Conservation (phyloP, 2,329 filamentous ascomycete genomes). For the Dactylellina haptotyla region DNA sequence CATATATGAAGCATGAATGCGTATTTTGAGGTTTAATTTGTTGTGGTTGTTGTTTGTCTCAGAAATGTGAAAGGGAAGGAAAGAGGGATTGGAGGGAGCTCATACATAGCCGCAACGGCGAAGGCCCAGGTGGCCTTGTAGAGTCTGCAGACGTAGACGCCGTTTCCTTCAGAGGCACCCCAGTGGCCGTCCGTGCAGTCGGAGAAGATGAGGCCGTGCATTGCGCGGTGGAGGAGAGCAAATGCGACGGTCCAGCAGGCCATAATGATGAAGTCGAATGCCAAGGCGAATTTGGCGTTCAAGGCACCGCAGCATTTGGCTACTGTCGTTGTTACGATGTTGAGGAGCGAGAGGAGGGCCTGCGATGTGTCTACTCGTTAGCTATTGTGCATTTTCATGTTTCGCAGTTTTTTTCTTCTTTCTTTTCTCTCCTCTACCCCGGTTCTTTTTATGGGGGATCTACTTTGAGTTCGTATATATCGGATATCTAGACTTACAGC, state of each 20-base stretch:
- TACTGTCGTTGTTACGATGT: slow-evolving; percentile 40
- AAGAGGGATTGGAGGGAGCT: neutral
- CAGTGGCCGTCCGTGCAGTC: slow-evolving; percentile 39
- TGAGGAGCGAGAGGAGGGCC: slow-evolving; percentile 45
- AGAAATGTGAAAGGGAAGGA: neutral
- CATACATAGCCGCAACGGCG: slow-evolving; percentile 35
- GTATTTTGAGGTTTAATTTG: neutral
- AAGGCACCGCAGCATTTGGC: slow-evolving; percentile 53
- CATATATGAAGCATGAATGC: neutral
- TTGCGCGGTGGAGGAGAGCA: slow-evolving; percentile 33
- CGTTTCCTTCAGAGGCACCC: slow-evolving; percentile 27
- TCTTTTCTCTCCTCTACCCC: too few relatives aligned
- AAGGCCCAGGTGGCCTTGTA: slow-evolving; percentile 51
- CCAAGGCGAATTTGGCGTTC: slow-evolving; percentile 43
- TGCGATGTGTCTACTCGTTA: neutral
- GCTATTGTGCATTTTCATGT: too few relatives aligned
- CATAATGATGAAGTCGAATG: slow-evolving; percentile 38
- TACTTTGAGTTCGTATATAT: neutral
- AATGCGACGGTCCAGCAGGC: slow-evolving; percentile 35
- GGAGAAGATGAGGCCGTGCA: slow-evolving; percentile 30
- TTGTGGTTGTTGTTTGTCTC: too few relatives aligned
- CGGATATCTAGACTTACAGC: slow-evolving; percentile 38
- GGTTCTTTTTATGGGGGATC: too few relatives aligned
- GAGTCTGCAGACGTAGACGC: slow-evolving; percentile 45
- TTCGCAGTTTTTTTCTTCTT: too few relatives aligned